A percentile compares a stretch with the other conserved stretches of the same genome.
These are phyloP conservation scores for Botrytis cinerea DNA, from an alignment of 2,329 filamentous ascomycete genomes.

Conservation along the genomic window DNA sequence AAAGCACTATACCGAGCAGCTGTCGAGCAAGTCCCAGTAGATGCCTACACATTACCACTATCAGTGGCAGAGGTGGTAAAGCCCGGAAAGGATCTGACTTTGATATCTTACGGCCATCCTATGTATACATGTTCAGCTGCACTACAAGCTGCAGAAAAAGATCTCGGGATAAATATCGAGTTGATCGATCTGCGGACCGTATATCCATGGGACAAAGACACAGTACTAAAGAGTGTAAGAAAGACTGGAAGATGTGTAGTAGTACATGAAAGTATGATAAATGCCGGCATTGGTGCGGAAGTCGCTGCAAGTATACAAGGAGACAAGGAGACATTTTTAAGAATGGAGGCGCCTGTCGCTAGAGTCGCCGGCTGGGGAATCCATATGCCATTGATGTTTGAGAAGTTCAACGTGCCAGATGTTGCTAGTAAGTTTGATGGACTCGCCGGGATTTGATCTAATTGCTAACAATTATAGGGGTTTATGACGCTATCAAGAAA, in stretches of 20 bases:
- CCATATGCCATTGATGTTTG: conserved; percentile 66
- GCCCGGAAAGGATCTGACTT: conserved; percentile 64
- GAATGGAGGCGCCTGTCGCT: conserved; percentile 68
- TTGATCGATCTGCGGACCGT: conserved; percentile 71
- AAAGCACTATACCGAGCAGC: conserved; percentile 73
- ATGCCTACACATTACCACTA: conserved; percentile 65
- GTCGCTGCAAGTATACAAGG: conserved; percentile 73
- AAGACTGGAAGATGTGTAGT: conserved; percentile 71
- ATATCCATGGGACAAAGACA: conserved; percentile 71
- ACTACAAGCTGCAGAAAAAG: conserved; percentile 66
- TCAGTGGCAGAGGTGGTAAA: conserved; percentile 70
- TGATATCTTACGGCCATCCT: conserved; percentile 71
- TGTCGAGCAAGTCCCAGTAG: conserved; percentile 71
- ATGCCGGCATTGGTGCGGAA: conserved; percentile 71
- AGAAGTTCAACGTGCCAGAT: conserved; percentile 68
- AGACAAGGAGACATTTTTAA: conserved; percentile 59
- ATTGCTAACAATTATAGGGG: conserved; percentile 36
- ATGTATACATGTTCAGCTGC: conserved; percentile 68
- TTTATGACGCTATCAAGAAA: conserved; percentile 43
- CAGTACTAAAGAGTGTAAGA: conserved; percentile 64
- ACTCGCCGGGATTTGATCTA: not conserved
- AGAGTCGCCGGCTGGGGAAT: conserved; percentile 70
- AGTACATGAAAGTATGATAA: conserved; percentile 75
- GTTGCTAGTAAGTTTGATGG: conserved; percentile 59
- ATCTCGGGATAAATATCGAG: conserved; percentile 66